Evolutionary conservation across 169 alveolate genomes (phyloP).

Genomic region (Plasmodium cynomolgi): DNA sequence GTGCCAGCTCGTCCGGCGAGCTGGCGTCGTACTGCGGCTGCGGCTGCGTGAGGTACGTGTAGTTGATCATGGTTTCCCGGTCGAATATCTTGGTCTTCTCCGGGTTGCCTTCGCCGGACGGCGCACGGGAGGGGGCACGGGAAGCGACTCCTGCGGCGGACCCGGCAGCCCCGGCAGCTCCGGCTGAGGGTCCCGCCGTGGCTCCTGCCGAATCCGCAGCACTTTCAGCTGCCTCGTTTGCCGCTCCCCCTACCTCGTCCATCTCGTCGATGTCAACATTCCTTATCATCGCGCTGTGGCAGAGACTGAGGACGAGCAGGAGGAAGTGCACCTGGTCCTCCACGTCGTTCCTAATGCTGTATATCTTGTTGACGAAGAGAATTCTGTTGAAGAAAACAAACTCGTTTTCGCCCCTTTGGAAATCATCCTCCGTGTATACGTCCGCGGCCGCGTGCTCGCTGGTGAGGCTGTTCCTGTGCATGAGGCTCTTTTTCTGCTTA

Average conservation of each 20-base stretch:
- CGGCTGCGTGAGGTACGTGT: slow-evolving; percentile 41
- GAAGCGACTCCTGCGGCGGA: background rate
- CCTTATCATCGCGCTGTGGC: slow-evolving; percentile 73
- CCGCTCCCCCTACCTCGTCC: slow-evolving; percentile 11
- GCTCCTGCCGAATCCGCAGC: slow-evolving; percentile 11
- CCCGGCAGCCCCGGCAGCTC: slow-evolving; percentile 30
- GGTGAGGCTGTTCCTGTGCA: slow-evolving; percentile 37
- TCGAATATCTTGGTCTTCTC: slow-evolving; percentile 50
- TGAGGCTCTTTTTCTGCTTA: slow-evolving; percentile 5
- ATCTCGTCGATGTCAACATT: slow-evolving; percentile 66
- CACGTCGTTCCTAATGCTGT: slow-evolving; percentile 36
- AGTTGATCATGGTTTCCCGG: slow-evolving; percentile 44
- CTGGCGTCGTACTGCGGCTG: slow-evolving; percentile 87
- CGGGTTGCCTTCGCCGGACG: background rate
- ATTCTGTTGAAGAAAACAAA: slow-evolving; percentile 65
- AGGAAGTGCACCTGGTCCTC: slow-evolving; percentile 47
- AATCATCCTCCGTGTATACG: slow-evolving; percentile 50
- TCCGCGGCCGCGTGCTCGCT: background rate
- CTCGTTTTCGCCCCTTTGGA: slow-evolving; percentile 56
- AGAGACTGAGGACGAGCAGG: slow-evolving; percentile 51
- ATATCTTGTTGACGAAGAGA: slow-evolving; percentile 55
- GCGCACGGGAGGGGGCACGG: background rate
- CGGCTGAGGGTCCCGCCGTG: background rate
- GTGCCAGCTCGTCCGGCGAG: slow-evolving; percentile 90
- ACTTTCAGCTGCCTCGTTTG: background rate